Evolutionary conservation across 257 asterid species (phyloP).

Genomic region (Capsicum rhomboideum): DNA sequence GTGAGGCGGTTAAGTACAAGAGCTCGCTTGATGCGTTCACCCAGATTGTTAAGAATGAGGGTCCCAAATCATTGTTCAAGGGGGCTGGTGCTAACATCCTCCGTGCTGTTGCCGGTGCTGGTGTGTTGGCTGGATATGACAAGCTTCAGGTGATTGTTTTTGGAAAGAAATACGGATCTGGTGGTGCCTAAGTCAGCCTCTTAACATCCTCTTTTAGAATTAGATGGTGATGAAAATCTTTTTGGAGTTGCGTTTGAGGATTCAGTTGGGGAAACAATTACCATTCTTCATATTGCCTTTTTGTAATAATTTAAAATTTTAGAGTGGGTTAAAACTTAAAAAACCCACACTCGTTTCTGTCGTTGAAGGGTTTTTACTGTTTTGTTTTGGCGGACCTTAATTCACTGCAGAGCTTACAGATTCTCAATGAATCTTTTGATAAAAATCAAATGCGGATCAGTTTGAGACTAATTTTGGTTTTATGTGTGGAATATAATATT

Average conservation of each 20-base stretch:
- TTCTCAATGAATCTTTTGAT: neutral
- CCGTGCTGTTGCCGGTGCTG: constrained; percentile 93
- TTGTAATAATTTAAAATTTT: neutral
- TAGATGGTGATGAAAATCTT: constrained; percentile 56
- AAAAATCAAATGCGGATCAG: neutral
- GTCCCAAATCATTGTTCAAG: constrained; percentile 73
- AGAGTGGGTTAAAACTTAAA: neutral
- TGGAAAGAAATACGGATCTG: constrained; percentile 89
- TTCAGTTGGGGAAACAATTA: constrained; percentile 12
- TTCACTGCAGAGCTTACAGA: neutral
- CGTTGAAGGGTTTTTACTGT: neutral
- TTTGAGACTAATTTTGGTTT: neutral
- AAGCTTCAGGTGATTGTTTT: constrained; percentile 78
- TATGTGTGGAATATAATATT: neutral
- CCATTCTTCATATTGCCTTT: neutral
- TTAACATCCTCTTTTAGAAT: neutral
- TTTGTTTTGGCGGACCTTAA: neutral
- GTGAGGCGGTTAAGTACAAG: constrained; percentile 92
- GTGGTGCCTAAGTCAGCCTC: constrained; percentile 45
- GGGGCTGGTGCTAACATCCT: constrained; percentile 94
- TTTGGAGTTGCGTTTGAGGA: constrained; percentile 23
- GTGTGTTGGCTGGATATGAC: constrained; percentile 90
- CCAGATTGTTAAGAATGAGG: constrained; percentile 78
- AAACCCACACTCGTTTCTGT: neutral
- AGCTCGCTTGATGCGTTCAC: constrained; percentile 70